These are phyloP conservation scores for Entomortierella beljakovae DNA, from an alignment of 192 early-diverging fungal species.

Conservation along the genomic window DNA sequence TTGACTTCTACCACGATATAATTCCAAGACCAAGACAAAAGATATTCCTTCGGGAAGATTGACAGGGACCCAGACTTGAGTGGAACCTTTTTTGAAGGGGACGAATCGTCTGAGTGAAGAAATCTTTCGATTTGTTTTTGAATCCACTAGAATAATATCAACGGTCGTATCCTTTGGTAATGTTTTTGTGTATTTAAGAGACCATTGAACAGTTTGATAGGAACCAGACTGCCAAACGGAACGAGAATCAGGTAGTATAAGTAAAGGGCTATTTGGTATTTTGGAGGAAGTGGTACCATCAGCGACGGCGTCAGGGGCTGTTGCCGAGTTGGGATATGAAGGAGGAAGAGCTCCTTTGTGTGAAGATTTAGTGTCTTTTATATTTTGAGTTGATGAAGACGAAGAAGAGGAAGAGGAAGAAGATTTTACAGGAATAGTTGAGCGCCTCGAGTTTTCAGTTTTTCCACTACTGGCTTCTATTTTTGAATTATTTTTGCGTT, in stretches of 20 bases:
- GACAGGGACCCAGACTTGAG: slow-evolving; percentile 31
- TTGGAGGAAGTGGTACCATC: not conserved
- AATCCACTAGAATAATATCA: slow-evolving; percentile 38
- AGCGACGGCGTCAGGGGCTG: not conserved
- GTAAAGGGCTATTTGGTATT: slow-evolving; percentile 15
- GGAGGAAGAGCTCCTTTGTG: not conserved
- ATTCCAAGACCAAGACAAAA: slow-evolving; percentile 42
- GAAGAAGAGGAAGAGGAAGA: not conserved
- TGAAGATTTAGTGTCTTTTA: not conserved
- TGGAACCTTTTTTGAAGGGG: slow-evolving; percentile 27
- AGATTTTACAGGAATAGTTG: too few species aligned
- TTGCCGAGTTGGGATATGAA: not conserved
- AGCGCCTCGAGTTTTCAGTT: too few species aligned
- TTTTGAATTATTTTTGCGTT: not conserved
- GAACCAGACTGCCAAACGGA: slow-evolving; percentile 44
- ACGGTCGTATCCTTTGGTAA: slow-evolving; percentile 43
- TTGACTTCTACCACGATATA: slow-evolving; percentile 44
- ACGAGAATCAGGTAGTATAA: slow-evolving; percentile 28
- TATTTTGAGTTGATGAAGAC: not conserved
- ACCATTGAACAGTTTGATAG: slow-evolving; percentile 39
- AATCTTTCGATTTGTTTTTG: slow-evolving; percentile 34
- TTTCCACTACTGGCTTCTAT: slow-evolving; percentile 1
- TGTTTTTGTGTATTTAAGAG: slow-evolving; percentile 20
- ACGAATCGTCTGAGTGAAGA: slow-evolving; percentile 44
- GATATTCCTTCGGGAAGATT: slow-evolving; percentile 14